These are phyloP conservation scores for Talaromyces sp. DNA, from an alignment of 2,329 filamentous ascomycete genomes.

Conservation along the genomic window DNA sequence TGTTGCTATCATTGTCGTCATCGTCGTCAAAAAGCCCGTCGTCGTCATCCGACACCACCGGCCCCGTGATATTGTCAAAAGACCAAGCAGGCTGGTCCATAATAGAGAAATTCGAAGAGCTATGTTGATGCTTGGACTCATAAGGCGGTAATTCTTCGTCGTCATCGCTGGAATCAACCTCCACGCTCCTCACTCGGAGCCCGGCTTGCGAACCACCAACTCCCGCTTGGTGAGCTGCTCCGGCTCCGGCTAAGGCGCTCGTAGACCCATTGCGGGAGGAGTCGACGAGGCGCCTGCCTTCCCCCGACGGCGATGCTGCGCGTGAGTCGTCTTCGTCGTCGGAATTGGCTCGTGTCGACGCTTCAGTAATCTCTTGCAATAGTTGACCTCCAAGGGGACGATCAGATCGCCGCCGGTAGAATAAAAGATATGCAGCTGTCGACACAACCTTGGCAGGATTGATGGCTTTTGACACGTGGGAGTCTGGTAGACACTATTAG, in stretches of 20 bases:
- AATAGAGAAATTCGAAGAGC: constrained; percentile 28
- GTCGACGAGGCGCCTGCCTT: constrained; percentile 82
- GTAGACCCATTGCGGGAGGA: constrained; percentile 87
- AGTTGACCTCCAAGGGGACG: constrained; percentile 73
- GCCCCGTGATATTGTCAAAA: constrained; percentile 32
- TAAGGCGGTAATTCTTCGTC: constrained; percentile 29
- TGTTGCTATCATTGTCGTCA: constrained; percentile 32
- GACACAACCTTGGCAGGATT: constrained; percentile 65
- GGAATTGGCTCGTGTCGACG: constrained; percentile 54
- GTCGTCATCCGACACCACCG: constrained; percentile 26
- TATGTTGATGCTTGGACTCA: constrained; percentile 30
- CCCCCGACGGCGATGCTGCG: constrained; percentile 61
- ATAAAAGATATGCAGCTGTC: constrained; percentile 81
- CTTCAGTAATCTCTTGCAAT: constrained; percentile 66
- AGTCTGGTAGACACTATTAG: constrained; percentile 56
- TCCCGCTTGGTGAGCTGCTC: constrained; percentile 66
- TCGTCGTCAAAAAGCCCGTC: constrained; percentile 35
- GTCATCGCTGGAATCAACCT: constrained; percentile 23
- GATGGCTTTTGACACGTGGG: constrained; percentile 61
- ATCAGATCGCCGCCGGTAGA: constrained; percentile 83
- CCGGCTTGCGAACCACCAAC: constrained; percentile 55
- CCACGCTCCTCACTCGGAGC: constrained; percentile 34
- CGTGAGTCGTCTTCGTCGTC: constrained; percentile 42
- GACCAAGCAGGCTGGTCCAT: constrained; percentile 33
- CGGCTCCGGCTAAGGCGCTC: constrained; percentile 77